Conservation (phyloP, 1,139 yeast species). For the Diutina neorugosa region DNA sequence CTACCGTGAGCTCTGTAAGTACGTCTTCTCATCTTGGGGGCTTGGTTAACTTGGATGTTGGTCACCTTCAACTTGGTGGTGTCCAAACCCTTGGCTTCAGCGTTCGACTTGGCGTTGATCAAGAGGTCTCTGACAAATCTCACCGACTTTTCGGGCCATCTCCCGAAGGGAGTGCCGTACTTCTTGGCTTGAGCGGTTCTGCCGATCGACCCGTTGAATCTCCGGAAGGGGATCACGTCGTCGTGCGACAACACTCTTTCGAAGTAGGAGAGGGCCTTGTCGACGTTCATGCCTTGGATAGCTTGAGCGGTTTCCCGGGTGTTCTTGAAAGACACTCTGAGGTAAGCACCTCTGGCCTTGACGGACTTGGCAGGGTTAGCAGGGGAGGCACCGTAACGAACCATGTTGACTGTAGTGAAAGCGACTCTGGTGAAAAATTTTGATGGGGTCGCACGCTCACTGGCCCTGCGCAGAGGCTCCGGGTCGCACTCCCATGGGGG, state of each 20-base stretch:
- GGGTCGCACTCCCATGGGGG: neutral
- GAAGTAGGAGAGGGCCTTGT: slow-evolving; percentile 92
- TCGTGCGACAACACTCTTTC: slow-evolving; percentile 95
- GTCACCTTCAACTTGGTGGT: slow-evolving; percentile 85
- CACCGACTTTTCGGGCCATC: slow-evolving; percentile 99
- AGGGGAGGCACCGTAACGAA: slow-evolving; percentile 96
- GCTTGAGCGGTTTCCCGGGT: slow-evolving; percentile 99
- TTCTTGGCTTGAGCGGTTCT: slow-evolving; percentile 99
- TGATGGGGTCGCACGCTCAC: neutral
- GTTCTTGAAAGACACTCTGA: slow-evolving; percentile 99
- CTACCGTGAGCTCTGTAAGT: slow-evolving; percentile 99
- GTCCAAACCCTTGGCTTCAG: slow-evolving; percentile 98
- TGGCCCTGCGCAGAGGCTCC: neutral
- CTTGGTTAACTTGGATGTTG: slow-evolving; percentile 99
- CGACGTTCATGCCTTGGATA: slow-evolving; percentile 94
- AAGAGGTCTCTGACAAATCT: slow-evolving; percentile 89
- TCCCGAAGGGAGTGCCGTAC: slow-evolving; percentile 99
- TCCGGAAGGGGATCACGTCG: slow-evolving; percentile 99
- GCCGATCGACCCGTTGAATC: slow-evolving; percentile 94
- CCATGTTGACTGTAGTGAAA: slow-evolving; percentile 19
- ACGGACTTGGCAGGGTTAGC: slow-evolving; percentile 99
- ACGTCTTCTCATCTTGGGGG: slow-evolving; percentile 99
- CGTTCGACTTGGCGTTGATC: slow-evolving; percentile 97
- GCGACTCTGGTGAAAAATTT: slow-evolving; percentile 1
- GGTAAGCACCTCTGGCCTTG: slow-evolving; percentile 98